Evolutionary conservation across 2,329 filamentous ascomycete genomes (phyloP).

Genomic region (Exophiala phaeomuriformis): DNA sequence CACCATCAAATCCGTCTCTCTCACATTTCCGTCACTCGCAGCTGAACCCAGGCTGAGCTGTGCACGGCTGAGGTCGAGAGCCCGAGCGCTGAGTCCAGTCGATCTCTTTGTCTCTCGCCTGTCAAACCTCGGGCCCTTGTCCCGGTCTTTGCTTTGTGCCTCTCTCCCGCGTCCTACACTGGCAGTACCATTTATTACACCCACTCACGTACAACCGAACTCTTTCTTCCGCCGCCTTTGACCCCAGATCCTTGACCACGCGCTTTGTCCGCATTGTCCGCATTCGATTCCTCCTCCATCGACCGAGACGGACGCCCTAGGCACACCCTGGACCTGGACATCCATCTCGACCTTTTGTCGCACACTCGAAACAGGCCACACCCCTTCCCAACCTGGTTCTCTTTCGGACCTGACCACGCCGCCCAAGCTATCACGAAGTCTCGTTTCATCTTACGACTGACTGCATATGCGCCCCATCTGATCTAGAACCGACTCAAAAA

Average conservation of each 20-base stretch:
- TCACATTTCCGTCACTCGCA: no score
- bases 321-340: background rate
- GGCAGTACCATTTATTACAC: background rate
- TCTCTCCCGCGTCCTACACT: background rate
- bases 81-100: no score
- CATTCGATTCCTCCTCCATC: background rate
- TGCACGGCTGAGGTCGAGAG: no score
- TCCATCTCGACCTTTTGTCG: constrained; percentile 3
- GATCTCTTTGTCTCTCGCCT: no score
- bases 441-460: constrained; percentile 15
- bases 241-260: background rate
- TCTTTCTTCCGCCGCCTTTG: background rate
- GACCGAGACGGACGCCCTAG: background rate
- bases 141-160: no score
- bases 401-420: constrained; percentile 8
- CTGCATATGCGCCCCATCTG: constrained; percentile 18
- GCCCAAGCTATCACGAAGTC: constrained; percentile 11
- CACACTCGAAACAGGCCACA: constrained; percentile 11
- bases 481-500: constrained; percentile 15
- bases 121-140: no score
- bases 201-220: background rate
- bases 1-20: no score
- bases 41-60: no score
- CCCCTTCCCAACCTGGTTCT: constrained; percentile 1
- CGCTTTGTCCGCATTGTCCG: background rate